A percentile compares a stretch with the other conserved stretches of the same genome.
These are phyloP conservation scores for Colletotrichum paranaense DNA, from an alignment of 2,329 filamentous ascomycete species.

Conservation along the genomic window DNA sequence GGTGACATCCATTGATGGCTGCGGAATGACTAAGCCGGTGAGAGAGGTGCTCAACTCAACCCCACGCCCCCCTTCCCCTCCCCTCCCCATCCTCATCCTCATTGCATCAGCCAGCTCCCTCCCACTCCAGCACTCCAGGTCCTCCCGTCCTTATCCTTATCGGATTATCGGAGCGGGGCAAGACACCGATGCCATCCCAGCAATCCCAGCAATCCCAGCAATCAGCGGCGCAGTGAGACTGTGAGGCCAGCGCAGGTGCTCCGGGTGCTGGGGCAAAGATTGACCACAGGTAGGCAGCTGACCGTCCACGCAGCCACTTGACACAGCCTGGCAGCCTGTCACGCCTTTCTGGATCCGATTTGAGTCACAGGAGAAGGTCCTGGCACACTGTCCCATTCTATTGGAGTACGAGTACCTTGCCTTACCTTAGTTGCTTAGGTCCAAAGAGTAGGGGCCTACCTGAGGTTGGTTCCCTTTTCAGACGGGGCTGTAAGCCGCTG, in stretches of 20 bases:
- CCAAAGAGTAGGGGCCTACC: too few species aligned
- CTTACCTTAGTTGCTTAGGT: too few species aligned
- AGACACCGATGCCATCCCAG: slow-evolving; percentile 27
- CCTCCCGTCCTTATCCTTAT: slow-evolving; percentile 33
- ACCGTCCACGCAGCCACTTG: slow-evolving; percentile 27
- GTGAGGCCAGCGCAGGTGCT: slow-evolving; percentile 19
- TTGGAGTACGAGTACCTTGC: neutral
- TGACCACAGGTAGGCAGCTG: slow-evolving; percentile 24
- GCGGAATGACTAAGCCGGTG: slow-evolving; percentile 10
- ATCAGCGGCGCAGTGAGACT: neutral
- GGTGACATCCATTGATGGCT: neutral
- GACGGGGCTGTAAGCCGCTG: neutral
- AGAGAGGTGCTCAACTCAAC: neutral
- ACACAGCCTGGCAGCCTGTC: slow-evolving; percentile 30
- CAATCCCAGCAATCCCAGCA: slow-evolving; percentile 2
- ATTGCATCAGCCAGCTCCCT: slow-evolving; percentile 4
- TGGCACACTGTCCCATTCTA: slow-evolving; percentile 18
- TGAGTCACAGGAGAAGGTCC: slow-evolving; percentile 33
- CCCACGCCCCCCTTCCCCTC: slow-evolving; percentile 6
- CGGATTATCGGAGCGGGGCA: slow-evolving; percentile 34
- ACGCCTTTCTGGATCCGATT: slow-evolving; percentile 23
- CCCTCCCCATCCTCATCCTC: neutral
- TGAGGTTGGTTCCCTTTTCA: neutral
- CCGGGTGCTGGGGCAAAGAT: slow-evolving; percentile 16
- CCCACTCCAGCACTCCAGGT: too few species aligned